Evolutionary conservation across 345 rosid species (phyloP), one percentile per base, ranked within the genome.

Genomic region (Kandelia obovata): DNA sequence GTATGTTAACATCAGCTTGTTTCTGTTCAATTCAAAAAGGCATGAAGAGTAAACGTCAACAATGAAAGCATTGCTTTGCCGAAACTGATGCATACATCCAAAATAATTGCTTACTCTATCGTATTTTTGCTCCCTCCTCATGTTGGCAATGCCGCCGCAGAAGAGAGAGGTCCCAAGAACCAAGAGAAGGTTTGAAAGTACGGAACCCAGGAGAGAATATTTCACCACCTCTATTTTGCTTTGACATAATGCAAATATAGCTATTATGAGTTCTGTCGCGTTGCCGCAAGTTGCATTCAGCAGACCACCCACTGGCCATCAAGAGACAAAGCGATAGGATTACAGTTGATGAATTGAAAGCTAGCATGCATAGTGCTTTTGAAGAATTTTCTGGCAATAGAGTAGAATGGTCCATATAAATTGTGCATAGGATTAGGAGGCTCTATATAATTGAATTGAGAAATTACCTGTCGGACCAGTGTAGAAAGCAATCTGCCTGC

Each of bases 271-370:
- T 77, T 94, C 98, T 0, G 97, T 91, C 0, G 95, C 97, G 77
- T 94, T 94, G 43, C 98, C 98, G 74, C 98, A 89, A 26, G 97
- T 91, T 46, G 98, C 98, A 66, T 94, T 94, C 67, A 94, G 74
- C 53, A 94, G 81, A 28, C 98, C 97, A n/a, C 98, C 98, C 66
- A 94, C 97, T 91, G 83, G 25, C 16, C 59, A 10, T 7, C 25
- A 65, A 69, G 4, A 62, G 64, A 26, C 13, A 56, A 52, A 23
- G 30, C 10, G 23, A 15, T 25, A n/a, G 13, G 25, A 65, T 6
- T 31, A 21, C 62, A 39, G 15, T 39, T 26, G 2, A 53, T 53
- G 58, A 21, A 21, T 7, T 23, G 58, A 55, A 23, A 55, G 27
- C 58, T 55, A 55, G 16, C 16, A 43, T 2, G 11, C 47, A 13